Conservation (phyloP, 176 grass and related monocot genomes). For the Urochloa ruziziensis region DNA sequence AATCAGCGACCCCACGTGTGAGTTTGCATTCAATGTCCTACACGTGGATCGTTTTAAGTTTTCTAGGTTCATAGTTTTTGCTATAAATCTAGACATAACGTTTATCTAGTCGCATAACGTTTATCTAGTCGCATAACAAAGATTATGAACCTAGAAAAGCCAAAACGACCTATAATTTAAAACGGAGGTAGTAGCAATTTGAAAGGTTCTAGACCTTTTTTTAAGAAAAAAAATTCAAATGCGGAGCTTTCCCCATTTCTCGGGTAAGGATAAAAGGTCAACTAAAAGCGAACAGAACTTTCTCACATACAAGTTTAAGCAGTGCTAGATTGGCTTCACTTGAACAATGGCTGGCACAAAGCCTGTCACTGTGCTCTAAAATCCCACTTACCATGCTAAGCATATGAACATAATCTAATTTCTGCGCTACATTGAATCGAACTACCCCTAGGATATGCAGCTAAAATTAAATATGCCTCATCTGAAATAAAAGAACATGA, state of each 20-base stretch:
- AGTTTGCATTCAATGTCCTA: no score
- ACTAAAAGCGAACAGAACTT: slow-evolving; percentile 5
- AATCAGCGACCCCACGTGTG: no score
- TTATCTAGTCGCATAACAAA: no score
- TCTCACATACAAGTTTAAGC: neutral
- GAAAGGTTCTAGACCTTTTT: neutral
- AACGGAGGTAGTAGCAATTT: neutral
- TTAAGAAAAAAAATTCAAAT: neutral
- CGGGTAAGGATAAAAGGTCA: neutral
- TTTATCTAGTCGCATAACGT: no score
- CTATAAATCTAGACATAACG: no score
- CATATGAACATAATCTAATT: slow-evolving; percentile 51
- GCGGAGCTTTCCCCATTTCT: neutral
- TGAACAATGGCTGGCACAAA: slow-evolving; percentile 28
- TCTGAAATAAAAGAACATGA: slow-evolving; percentile 61
- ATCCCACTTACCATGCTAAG: slow-evolving; percentile 36
- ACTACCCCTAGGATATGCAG: slow-evolving; percentile 48
- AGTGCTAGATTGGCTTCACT: slow-evolving; percentile 32
- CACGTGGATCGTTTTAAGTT: no score
- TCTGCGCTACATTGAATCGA: slow-evolving; percentile 37
- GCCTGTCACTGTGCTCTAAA: slow-evolving; percentile 30
- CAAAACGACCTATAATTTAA: no score
- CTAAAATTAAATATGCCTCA: slow-evolving; percentile 60
- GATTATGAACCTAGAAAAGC: no score
- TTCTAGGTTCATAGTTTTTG: no score